phyloP scores from a whole-genome alignment of 2,329 filamentous ascomycete genomes.

The Sclerotinia spermophila region DNA sequence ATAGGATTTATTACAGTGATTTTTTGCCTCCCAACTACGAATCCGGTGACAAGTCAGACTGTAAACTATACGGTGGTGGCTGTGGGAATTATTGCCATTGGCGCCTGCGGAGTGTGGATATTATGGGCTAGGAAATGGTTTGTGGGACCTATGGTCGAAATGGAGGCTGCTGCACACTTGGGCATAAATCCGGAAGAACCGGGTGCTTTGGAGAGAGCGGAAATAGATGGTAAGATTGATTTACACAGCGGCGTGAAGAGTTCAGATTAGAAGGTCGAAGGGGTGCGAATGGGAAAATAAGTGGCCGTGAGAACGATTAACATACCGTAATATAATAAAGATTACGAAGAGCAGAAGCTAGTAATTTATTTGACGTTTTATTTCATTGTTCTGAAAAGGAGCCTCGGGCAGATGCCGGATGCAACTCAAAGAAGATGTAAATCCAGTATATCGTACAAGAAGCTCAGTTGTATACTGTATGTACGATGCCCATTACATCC shows the following conservation, averaged over 20 bases:
- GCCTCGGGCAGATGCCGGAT: neutral
- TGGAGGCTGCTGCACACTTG: conserved; percentile 46
- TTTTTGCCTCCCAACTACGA: conserved; percentile 54
- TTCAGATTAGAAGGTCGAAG: neutral
- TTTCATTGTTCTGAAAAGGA: neutral
- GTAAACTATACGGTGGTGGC: conserved; percentile 58
- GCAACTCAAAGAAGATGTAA: neutral
- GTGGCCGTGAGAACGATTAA: neutral
- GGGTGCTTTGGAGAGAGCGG: conserved; percentile 30
- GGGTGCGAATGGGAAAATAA: neutral
- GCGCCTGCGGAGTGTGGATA: conserved; percentile 47
- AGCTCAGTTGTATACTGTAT: neutral
- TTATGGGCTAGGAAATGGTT: conserved; percentile 54
- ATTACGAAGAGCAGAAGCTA: neutral
- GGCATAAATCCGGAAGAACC: conserved; percentile 44
- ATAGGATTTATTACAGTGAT: conserved; percentile 53
- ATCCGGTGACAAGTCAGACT: conserved; percentile 54
- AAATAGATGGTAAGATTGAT: conserved; percentile 19
- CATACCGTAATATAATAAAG: neutral
- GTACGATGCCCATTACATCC: neutral
- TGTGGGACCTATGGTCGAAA: conserved; percentile 51
- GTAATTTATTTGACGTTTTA: neutral
- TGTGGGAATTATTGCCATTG: conserved; percentile 53
- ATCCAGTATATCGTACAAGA: too few relatives aligned
- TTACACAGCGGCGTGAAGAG: neutral